Base-by-base conservation (phyloP, 306 rosid genomes). In the Carpinus viminea region DNA sequence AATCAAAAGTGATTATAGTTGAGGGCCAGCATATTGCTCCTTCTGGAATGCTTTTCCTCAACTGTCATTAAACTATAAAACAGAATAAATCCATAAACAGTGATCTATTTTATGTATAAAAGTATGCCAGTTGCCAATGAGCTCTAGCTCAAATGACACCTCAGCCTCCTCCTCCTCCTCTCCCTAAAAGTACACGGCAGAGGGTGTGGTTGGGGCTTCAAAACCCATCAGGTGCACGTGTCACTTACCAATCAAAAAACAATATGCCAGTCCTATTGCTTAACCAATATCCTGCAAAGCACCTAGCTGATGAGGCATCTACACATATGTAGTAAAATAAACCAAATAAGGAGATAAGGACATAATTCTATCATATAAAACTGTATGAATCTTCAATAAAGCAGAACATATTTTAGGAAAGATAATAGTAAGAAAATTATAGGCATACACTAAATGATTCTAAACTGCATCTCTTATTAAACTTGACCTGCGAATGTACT, bases 391-490 rank as follows among this genome's bases (percentile, higher is more conserved):
- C 47, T 36, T 55, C 45, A 31, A 64, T 34, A 64, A 3, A 64
- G 20, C 16, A 4, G 17, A 34, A 13, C n/a, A 61, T 61, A 12
- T 34, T 24, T 5, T 61, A 61, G 8, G 36, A 28, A 28, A 60
- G 68, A 24, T 28, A 61, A 3, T 8, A 34, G 34, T 57, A 3
- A 57, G 10, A 52, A 52, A 52, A 52, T 52, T 1, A 52, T 13
- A 52, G 57, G 34, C 65, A 24, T 24, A 11, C 12, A 26, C 12
- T 59, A 26, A 13, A 77, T 15, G 71, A 72, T 8, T 68, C 59
- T 36, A 82, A 60, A 54, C 36, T 53, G 70, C 81, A 76, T 74
- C 68, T 74, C 78, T 53, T 13, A 1, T 6, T 66, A 51, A 12
- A 54, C 45, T 68, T 26, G 18, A 34, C 41, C 54, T 7, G 70